These are phyloP conservation scores for Canna indica DNA, from an alignment of 176 grass and related monocot species.

Conservation along the genomic window DNA sequence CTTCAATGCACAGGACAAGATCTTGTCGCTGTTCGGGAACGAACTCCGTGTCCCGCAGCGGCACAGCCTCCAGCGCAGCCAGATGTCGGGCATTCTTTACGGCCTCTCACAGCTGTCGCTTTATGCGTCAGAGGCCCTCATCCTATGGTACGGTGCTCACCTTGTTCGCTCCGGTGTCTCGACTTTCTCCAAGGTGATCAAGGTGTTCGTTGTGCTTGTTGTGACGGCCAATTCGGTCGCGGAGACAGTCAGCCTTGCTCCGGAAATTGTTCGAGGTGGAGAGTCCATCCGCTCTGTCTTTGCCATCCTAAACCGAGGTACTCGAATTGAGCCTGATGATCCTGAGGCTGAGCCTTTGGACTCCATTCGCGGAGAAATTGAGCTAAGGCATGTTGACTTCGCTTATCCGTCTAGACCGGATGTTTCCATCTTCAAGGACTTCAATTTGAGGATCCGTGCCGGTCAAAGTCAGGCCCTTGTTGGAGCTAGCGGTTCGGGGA, in stretches of 20 bases:
- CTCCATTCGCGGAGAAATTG: conserved; percentile 65
- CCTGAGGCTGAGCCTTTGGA: conserved; percentile 62
- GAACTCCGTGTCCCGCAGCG: conserved; percentile 64
- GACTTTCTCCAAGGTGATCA: conserved; percentile 97
- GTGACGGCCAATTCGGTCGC: conserved; percentile 90
- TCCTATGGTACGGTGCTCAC: conserved; percentile 89
- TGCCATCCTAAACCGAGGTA: conserved; percentile 66
- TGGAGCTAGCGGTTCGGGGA: conserved; percentile 77
- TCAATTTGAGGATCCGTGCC: conserved; percentile 80
- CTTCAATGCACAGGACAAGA: conserved; percentile 81
- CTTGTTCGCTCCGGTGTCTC: conserved; percentile 60
- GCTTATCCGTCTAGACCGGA: conserved; percentile 69
- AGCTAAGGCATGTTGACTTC: conserved; percentile 83
- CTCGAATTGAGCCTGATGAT: conserved; percentile 69
- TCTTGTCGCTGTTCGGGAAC: conserved; percentile 65
- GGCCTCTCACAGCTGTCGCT: conserved; percentile 84
- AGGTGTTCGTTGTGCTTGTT: conserved; percentile 93
- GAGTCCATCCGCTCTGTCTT: conserved; percentile 91
- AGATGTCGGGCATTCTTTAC: conserved; percentile 75
- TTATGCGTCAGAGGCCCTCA: conserved; percentile 79
- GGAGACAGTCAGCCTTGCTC: conserved; percentile 83
- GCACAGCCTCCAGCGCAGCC: conserved; percentile 69
- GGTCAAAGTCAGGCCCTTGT: conserved; percentile 90
- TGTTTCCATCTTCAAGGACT: conserved; percentile 86
- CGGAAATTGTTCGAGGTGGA: conserved; percentile 70